Evolutionary conservation across 2,329 filamentous ascomycete species (phyloP).

Genomic region (Talaromyces islandicus): DNA sequence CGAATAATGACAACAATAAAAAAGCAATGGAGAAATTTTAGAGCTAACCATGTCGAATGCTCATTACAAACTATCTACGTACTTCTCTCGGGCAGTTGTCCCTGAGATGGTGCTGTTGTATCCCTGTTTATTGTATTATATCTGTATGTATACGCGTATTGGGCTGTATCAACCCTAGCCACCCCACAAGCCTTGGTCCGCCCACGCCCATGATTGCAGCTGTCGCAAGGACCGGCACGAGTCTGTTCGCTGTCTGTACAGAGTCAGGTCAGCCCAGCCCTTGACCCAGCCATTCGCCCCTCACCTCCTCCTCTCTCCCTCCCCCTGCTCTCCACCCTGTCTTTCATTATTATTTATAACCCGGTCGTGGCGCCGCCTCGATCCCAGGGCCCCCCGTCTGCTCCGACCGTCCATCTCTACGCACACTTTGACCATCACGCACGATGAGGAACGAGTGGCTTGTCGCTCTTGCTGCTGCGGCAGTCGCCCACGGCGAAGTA

Average conservation of each 20-base stretch:
- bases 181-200: neutral
- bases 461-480: constrained; percentile 24
- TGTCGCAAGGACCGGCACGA: neutral
- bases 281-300: neutral
- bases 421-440: neutral
- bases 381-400: neutral
- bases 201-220: neutral
- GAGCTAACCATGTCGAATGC: neutral
- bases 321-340: neutral
- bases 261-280: neutral
- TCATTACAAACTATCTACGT: neutral
- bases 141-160: neutral
- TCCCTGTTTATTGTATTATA: neutral
- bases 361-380: neutral
- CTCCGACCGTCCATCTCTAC: neutral
- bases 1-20: neutral
- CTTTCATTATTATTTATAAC: neutral
- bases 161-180: neutral
- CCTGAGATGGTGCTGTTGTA: neutral
- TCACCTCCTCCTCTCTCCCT: neutral
- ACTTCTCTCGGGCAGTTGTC: neutral
- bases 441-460: constrained; percentile 32
- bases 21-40: neutral
- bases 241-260: neutral
- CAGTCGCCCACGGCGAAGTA: constrained; percentile 28